A percentile compares a stretch with the other conserved stretches of the same genome.
Evolutionary conservation across 352 stramenopile genomes (phyloP).

Genomic region (Phytophthora multivora): DNA sequence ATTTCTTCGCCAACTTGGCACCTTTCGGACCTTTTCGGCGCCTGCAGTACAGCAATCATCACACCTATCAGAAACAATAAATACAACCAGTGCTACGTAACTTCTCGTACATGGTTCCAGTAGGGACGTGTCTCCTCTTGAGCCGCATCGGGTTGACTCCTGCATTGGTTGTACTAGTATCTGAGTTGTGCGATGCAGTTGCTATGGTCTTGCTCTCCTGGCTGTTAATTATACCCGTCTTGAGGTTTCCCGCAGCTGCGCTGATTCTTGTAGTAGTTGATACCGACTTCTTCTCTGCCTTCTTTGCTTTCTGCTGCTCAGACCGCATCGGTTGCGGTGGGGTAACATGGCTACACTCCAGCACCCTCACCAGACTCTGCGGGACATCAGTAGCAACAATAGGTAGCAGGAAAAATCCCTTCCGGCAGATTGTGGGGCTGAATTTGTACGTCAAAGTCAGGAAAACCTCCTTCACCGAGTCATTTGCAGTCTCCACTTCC

Average conservation of each 20-base stretch:
- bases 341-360: slow-evolving; percentile 42
- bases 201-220: slow-evolving; percentile 1
- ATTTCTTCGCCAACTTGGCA: slow-evolving; percentile 61
- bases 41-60: slow-evolving; percentile 26
- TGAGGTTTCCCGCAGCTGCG: not conserved
- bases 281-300: slow-evolving; percentile 6
- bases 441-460: slow-evolving; percentile 72
- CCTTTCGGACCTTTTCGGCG: slow-evolving; percentile 52
- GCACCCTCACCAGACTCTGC: slow-evolving; percentile 38
- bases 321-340: slow-evolving; percentile 43
- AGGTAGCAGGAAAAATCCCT: slow-evolving; percentile 48
- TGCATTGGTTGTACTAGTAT: slow-evolving; percentile 4
- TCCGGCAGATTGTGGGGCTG: slow-evolving; percentile 55
- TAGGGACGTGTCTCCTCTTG: slow-evolving; percentile 54
- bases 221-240: not conserved
- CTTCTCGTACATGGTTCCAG: slow-evolving; percentile 54
- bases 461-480: slow-evolving; percentile 17
- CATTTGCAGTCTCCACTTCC: slow-evolving; percentile 24
- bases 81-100: not conserved
- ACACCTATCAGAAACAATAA: not conserved
- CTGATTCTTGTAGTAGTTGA: slow-evolving; percentile 1
- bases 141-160: slow-evolving; percentile 26
- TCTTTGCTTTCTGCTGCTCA: slow-evolving; percentile 25
- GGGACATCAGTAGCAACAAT: slow-evolving; percentile 36
- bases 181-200: slow-evolving; percentile 14